Evolutionary conservation across 2,329 filamentous ascomycete species (phyloP), one percentile per base, ranked within the genome.

Genomic region (Pseudogymnoascus sp.): DNA sequence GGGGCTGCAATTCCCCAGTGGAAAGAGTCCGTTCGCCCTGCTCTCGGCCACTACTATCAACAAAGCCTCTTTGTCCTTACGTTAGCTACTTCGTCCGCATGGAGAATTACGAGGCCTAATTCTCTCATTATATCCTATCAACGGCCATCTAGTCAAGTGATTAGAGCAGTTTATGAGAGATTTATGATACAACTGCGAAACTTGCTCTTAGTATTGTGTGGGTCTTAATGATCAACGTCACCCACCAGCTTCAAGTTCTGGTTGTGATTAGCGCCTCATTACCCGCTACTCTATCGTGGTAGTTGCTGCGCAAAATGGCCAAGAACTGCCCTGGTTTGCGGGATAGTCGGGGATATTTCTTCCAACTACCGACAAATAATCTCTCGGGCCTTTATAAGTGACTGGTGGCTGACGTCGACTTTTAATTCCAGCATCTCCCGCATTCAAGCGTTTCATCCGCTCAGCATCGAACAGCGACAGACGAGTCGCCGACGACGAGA

Each of bases 401-500:
- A 57, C 29, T 10, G 7, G 8, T 57, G 51, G 51, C 51, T 57
- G 51, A 57, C 51, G 29, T 57, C 16, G n/a, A 18, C 8, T 57
- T 57, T 57, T 57, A 34, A 57, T 21, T 21, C 3, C 51, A 57
- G 51, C 51, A 12, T 34, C 51, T 14, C 51, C 51, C 5, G 51
- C 51, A 18, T 57, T 34, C 29, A 57, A 57, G 51, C 51, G 51
- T 7, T 34, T 57, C 51, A 18, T 57, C 51, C 51, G 51, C 26
- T 21, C 51, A 34, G 29, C 29, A 57, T 57, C 51, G n/a, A 57
- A 57, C 29, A 34, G 29, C 26, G n/a, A 18, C 26, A 54, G 47
- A 54, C 47, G 47, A 31, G 47, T 11, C 26, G 51, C 16, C 29
- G 21, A 57, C 29, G 31, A 31, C 63, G 60, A 45, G n/a, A 68